phyloP scores from a whole-genome alignment of 305 asterid species.

The Rubia occidens region DNA sequence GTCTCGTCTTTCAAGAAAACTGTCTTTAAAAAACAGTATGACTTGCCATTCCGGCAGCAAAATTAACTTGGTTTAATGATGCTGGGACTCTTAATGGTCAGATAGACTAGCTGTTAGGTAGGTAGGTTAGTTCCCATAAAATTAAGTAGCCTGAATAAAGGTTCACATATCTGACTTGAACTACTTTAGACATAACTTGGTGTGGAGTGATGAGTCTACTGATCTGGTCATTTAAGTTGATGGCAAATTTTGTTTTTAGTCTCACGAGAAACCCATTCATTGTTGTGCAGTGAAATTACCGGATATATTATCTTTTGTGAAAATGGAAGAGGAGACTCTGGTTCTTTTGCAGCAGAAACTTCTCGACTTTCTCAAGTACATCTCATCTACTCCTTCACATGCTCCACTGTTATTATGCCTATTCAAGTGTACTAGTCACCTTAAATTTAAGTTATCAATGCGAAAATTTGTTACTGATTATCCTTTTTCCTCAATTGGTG shows the following conservation, averaged over 20 bases:
- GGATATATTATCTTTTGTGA: conserved; percentile 53
- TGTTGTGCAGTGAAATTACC: conserved; percentile 81
- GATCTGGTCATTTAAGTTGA: not conserved
- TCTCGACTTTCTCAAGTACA: conserved; percentile 75
- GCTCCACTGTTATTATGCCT: not conserved
- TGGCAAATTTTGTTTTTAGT: not conserved
- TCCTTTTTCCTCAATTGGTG: conserved; percentile 2
- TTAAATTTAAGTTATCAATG: not conserved
- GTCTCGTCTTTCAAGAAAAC: conserved; percentile 8
- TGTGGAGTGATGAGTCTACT: not conserved
- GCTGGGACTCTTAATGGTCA: not conserved
- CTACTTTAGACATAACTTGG: not conserved
- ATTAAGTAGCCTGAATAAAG: not conserved
- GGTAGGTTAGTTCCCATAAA: not conserved
- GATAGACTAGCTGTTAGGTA: not conserved
- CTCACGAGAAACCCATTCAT: not conserved
- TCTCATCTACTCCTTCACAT: conserved; percentile 4
- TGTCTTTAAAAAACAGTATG: not conserved
- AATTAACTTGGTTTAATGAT: conserved; percentile 5
- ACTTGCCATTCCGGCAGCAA: not conserved
- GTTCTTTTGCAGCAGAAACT: conserved; percentile 69
- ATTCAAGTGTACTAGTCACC: not conserved
- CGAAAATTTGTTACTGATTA: not conserved
- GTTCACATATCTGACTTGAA: not conserved
- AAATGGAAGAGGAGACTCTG: conserved; percentile 68